Evolutionary conservation across 2,329 filamentous ascomycete genomes (phyloP).

Genomic region (Aspergillus eucalypticola): DNA sequence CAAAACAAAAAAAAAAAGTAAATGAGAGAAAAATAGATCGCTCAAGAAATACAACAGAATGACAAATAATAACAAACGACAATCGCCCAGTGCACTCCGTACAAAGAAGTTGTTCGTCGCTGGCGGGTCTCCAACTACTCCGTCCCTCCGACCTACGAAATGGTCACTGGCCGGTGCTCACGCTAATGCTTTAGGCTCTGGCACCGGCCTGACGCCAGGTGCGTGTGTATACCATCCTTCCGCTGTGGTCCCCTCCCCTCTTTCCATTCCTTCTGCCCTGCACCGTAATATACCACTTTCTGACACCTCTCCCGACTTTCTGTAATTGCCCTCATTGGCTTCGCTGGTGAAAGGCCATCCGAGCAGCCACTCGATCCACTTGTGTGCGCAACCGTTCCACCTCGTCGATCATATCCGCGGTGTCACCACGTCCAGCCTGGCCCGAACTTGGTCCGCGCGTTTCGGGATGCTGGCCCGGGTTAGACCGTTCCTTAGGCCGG

Average conservation of each 20-base stretch:
- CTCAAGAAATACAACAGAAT: neutral
- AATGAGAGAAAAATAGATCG: neutral
- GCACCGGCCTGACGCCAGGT: slow-evolving; percentile 14
- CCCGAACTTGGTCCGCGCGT: slow-evolving; percentile 25
- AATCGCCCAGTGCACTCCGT: neutral
- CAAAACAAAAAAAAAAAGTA: neutral
- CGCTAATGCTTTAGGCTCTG: slow-evolving; percentile 17
- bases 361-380: slow-evolving; percentile 36
- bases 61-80: neutral
- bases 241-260: neutral
- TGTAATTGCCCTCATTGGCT: slow-evolving; percentile 7
- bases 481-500: slow-evolving; percentile 21
- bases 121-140: neutral
- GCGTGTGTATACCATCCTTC: slow-evolving; percentile 18
- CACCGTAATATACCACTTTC: slow-evolving; percentile 1
- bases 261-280: neutral
- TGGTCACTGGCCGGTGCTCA: slow-evolving; percentile 17
- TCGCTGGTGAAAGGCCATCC: slow-evolving; percentile 28
- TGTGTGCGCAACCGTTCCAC: slow-evolving; percentile 38
- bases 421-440: slow-evolving; percentile 26
- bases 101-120: slow-evolving; percentile 2
- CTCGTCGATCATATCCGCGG: slow-evolving; percentile 37
- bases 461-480: slow-evolving; percentile 26
- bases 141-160: neutral
- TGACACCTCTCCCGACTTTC: neutral